Evolutionary conservation across 106 monocot genomes (phyloP).

Genomic region (Dendrobium catenatum): DNA sequence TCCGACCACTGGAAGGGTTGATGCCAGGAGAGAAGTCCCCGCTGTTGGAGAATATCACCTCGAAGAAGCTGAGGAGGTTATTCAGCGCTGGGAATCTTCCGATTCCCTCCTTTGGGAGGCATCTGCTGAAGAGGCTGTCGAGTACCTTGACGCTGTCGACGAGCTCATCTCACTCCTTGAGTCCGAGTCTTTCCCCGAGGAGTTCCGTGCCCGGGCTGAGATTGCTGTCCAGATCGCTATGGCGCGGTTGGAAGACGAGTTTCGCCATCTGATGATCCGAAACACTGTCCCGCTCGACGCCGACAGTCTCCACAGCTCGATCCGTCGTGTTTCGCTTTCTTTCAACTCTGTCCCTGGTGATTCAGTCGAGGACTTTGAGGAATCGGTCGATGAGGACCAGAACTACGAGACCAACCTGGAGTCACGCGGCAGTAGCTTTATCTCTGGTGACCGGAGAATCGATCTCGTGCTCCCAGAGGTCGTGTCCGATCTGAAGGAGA

Average conservation of each 20-base stretch:
- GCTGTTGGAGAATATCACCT: slow-evolving; percentile 16
- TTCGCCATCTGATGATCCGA: slow-evolving; percentile 50
- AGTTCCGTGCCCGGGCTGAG: slow-evolving; percentile 38
- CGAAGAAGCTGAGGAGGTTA: slow-evolving; percentile 25
- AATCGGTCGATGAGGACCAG: slow-evolving; percentile 11
- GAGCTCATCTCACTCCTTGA: slow-evolving; percentile 37
- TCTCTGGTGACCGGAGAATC: slow-evolving; percentile 24
- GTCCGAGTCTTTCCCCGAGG: neutral
- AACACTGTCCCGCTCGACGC: slow-evolving; percentile 42
- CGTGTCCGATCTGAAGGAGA: slow-evolving; percentile 30
- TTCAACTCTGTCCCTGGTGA: slow-evolving; percentile 18
- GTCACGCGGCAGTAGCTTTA: neutral
- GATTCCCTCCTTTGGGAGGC: slow-evolving; percentile 44
- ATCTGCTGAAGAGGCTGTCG: slow-evolving; percentile 29
- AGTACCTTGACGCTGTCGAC: slow-evolving; percentile 63
- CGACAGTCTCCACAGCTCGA: slow-evolving; percentile 22
- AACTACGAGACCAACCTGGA: neutral
- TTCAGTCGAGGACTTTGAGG: slow-evolving; percentile 14
- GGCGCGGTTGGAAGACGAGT: slow-evolving; percentile 72
- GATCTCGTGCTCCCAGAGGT: slow-evolving; percentile 32
- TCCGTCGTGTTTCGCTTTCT: slow-evolving; percentile 18
- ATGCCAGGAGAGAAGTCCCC: neutral
- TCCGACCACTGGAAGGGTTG: neutral
- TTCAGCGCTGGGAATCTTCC: slow-evolving; percentile 58
- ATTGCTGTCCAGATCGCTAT: slow-evolving; percentile 56